Conservation (phyloP, 768 basidiomycete genomes). For the Porphyrellus cyaneotinctus region DNA sequence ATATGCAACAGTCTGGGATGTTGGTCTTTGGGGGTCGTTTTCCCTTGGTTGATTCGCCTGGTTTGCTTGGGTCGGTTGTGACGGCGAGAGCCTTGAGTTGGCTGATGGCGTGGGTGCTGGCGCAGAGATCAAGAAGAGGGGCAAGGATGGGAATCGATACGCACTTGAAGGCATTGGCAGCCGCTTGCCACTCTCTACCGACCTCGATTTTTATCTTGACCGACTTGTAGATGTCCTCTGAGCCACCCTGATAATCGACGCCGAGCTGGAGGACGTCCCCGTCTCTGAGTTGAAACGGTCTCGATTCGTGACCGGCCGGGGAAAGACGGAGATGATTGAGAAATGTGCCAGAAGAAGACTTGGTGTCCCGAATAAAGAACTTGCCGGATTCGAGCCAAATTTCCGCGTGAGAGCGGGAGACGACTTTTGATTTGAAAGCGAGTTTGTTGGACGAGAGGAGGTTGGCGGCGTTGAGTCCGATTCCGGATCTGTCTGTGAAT, state of each 20-base stretch:
- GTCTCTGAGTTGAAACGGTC: constrained; percentile 77
- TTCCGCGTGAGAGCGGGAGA: constrained; percentile 91
- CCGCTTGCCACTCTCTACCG: constrained; percentile 85
- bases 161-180: constrained; percentile 85
- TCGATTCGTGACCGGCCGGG: constrained; percentile 75
- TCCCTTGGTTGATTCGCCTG: constrained; percentile 17
- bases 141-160: background rate
- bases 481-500: constrained; percentile 83
- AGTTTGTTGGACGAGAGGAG: constrained; percentile 76
- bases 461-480: constrained; percentile 61
- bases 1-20: constrained; percentile 91
- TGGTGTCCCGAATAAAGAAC: constrained; percentile 89
- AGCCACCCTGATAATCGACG: constrained; percentile 96
- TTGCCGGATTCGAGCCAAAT: constrained; percentile 74
- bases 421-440: constrained; percentile 94
- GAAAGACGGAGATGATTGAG: constrained; percentile 91
- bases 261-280: constrained; percentile 94
- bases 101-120: constrained; percentile 69
- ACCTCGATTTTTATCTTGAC: constrained; percentile 95
- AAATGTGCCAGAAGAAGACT: constrained; percentile 88
- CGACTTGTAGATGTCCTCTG: constrained; percentile 95
- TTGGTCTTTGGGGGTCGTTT: constrained; percentile 34
- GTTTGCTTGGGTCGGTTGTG: constrained; percentile 24
- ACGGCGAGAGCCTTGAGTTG: constrained; percentile 72
- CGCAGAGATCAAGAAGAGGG: background rate